Conservation (phyloP, 306 rosid species). For the Inga oerstediana region DNA sequence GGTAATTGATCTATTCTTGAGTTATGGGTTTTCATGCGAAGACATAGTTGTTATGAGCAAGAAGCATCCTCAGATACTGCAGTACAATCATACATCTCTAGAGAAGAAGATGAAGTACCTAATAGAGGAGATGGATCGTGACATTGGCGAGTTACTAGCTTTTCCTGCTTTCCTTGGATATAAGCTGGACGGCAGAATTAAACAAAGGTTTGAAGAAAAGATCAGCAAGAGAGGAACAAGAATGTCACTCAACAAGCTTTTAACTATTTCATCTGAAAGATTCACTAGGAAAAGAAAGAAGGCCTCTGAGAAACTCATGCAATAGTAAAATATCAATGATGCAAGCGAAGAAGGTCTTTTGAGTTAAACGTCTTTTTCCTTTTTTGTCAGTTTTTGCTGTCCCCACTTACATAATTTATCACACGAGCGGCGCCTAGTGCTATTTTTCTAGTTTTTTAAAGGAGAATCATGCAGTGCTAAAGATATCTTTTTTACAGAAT, state of each 20-base stretch:
- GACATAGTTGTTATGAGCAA: constrained; percentile 74
- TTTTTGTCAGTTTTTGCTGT: constrained; percentile 21
- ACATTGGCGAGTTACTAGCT: constrained; percentile 57
- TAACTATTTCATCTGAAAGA: constrained; percentile 58
- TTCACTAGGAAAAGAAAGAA: constrained; percentile 41
- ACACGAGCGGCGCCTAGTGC: constrained; percentile 3
- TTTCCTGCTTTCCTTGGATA: constrained; percentile 88
- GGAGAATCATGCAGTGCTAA: not conserved
- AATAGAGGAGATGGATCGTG: constrained; percentile 74
- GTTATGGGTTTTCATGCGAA: constrained; percentile 58
- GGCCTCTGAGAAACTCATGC: constrained; percentile 17
- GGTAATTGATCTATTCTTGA: constrained; percentile 61
- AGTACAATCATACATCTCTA: constrained; percentile 57
- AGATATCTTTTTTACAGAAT: constrained; percentile 5
- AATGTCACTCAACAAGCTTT: constrained; percentile 72
- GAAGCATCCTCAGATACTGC: constrained; percentile 82
- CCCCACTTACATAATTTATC: constrained; percentile 4
- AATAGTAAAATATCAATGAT: constrained; percentile 28
- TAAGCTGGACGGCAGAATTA: constrained; percentile 72
- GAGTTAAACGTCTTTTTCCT: constrained; percentile 19
- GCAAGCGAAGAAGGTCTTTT: constrained; percentile 24
- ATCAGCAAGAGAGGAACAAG: constrained; percentile 38
- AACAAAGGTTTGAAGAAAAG: constrained; percentile 67
- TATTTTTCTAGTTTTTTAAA: not conserved
- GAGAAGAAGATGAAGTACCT: constrained; percentile 79